A percentile compares a stretch with the other conserved stretches of the same genome.
phyloP scores from a whole-genome alignment of 2,329 filamentous ascomycete species.

The Thielaviopsis ethacetica region DNA sequence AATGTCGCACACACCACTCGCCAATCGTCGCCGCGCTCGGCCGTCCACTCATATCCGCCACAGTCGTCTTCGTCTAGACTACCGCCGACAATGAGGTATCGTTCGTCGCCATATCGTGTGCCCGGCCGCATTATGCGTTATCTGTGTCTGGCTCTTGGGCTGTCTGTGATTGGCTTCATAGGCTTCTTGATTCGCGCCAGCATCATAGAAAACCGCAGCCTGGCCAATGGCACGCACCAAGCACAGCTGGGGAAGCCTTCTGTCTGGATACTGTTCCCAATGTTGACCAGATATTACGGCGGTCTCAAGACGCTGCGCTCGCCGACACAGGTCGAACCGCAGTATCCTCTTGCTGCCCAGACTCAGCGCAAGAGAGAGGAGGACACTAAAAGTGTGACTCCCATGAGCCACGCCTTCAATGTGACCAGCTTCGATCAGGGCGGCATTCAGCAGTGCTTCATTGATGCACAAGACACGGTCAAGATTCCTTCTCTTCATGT shows the following conservation, averaged over 20 bases:
- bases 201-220: conserved; percentile 46
- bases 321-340: conserved; percentile 50
- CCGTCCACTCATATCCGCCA: conserved; percentile 3
- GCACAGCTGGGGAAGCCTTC: conserved; percentile 28
- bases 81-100: conserved; percentile 23
- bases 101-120: conserved; percentile 39
- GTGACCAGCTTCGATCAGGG: conserved; percentile 37
- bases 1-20: neutral
- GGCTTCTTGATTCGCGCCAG: conserved; percentile 59
- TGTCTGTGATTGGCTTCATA: conserved; percentile 60
- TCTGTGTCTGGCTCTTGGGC: conserved; percentile 55
- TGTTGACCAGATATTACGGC: conserved; percentile 78
- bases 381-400: neutral
- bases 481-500: conserved; percentile 54
- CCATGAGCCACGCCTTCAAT: conserved; percentile 20
- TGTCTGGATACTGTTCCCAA: conserved; percentile 73
- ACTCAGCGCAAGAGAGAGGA: neutral
- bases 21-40: neutral
- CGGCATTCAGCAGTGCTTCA: conserved; percentile 59
- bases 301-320: conserved; percentile 60
- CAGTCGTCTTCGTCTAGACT: conserved; percentile 8
- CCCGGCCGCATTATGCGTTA: conserved; percentile 62
- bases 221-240: conserved; percentile 31
- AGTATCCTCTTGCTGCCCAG: conserved; percentile 48
- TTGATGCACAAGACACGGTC: conserved; percentile 51